phyloP scores from a whole-genome alignment of 2,329 filamentous ascomycete species.

The Verticillium dahliae region DNA sequence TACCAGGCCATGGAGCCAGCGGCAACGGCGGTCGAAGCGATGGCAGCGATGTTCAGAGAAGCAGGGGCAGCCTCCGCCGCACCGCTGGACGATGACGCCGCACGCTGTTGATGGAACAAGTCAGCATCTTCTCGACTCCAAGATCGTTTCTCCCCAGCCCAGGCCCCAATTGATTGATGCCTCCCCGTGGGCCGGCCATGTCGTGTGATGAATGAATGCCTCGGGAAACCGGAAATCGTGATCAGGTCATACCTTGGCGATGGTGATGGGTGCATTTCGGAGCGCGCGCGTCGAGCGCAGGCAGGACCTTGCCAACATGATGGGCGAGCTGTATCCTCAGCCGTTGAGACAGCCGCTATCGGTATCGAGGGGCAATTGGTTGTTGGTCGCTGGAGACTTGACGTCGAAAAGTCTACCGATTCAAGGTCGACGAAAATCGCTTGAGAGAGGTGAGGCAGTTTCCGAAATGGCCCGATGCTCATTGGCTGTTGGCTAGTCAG shows the following conservation, averaged over 20 bases:
- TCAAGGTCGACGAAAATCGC: neutral
- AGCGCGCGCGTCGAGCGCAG: conserved; percentile 83
- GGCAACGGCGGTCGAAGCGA: conserved; percentile 79
- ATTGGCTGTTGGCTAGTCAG: conserved; percentile 21
- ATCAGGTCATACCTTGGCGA: conserved; percentile 64
- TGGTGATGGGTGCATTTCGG: conserved; percentile 66
- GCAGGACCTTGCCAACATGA: conserved; percentile 90
- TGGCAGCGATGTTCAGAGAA: conserved; percentile 79
- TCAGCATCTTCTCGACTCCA: conserved; percentile 28
- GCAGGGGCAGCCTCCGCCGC: conserved; percentile 64
- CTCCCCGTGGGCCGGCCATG: conserved; percentile 14
- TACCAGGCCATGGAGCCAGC: conserved; percentile 93
- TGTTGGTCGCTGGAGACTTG: conserved; percentile 15
- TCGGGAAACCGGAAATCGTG: conserved; percentile 25
- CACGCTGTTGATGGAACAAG: conserved; percentile 39
- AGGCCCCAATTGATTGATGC: conserved; percentile 18
- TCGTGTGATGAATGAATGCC: conserved; percentile 22
- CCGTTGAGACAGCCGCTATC: conserved; percentile 23
- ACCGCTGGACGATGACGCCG: conserved; percentile 66
- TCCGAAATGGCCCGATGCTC: conserved; percentile 36
- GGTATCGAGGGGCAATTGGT: conserved; percentile 29
- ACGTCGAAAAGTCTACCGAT: conserved; percentile 31
- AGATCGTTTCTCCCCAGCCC: conserved; percentile 1
- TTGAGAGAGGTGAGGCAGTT: conserved; percentile 11
- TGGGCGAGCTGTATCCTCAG: conserved; percentile 43